Base-by-base conservation (phyloP, 345 rosid species). In the Eutrema heterophyllum region DNA sequence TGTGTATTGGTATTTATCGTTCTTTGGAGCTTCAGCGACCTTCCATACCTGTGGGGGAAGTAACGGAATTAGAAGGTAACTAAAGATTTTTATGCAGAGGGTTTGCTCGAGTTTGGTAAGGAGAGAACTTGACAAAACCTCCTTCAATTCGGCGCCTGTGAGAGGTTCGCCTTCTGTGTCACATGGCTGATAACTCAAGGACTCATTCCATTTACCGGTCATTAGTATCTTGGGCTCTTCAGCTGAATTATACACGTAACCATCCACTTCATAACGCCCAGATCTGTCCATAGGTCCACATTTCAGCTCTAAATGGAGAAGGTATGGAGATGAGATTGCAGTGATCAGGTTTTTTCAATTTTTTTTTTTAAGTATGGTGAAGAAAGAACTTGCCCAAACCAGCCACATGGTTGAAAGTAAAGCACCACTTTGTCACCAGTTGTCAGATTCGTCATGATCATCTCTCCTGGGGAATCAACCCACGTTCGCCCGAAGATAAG, bases 211-310 rank as follows among this genome's bases (percentile, higher is more conserved):
- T 79, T 89, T 89, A 33, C 95, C 95, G 33, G 91, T 85, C 83
- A 89, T 84, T 82, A 87, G 51, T 48, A 89, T 79, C 85, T 89
- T 83, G 45, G 95, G 95, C 67, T 89, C 89, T 86, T 89, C 95
- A 45, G 75, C 65, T 52, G 88, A 82, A 78, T 77, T 84, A 70
- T 87, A 89, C 7, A 89, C 89, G 72, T 89, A 89, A 45, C 95
- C 89, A 51, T 89, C 95, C 74, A 89, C 88, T 70, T 89, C 95
- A 77, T 87, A 87, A 24, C 91, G 91, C 54, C 95, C 95, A 84
- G 92, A 80, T 71, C 95, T 88, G 86, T 71, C 69, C 73, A 79
- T 69, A 56, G 69, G 48, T 63, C 41, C 70, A 60, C 24, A 39
- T 27, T 43, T 57, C 64, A 29, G 41, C 51, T 44, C 61, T 73